Evolutionary conservation across 169 alveolate genomes (phyloP), one percentile per base, ranked within the genome.

Genomic region (Cryptosporidium bovis): DNA sequence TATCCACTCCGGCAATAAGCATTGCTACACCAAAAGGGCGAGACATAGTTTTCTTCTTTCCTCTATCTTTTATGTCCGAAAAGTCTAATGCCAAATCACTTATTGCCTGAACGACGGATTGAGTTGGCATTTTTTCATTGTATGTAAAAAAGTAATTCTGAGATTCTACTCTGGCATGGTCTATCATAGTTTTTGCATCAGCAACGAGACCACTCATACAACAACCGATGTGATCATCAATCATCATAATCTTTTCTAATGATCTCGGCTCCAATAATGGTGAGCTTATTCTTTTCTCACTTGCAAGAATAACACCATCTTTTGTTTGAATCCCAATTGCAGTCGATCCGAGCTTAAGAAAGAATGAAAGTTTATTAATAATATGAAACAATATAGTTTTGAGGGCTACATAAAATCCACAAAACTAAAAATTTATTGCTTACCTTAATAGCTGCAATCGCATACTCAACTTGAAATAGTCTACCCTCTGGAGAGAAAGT

Each of bases 401-500:
- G 24, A 34, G 48, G 48, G 10, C 16, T 13, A 6, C 24, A 2
- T 12, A 40, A 24, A 31, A 0, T 56, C 90, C 20, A 34, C 44
- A 53, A 27, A 83, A 24, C 82, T 6, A 29, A 18, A 33, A 53
- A 8, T 24, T 18, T 51, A 83, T 34, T 16, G 64, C 90, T 55
- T 93, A 94, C 96, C 93, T 97, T 97, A 62, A 97, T 95, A 36
- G 99, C 99, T 83, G 98, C 98, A 51, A 96, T 85, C 31, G 99
- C 99, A 82, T 96, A 96, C 65, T 97, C 99, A 40, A 97, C 99
- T 90, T 97, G 98, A 91, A 96, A 97, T 40, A 98, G 94, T 27
- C 99, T 93, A 10, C 99, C 99, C 82, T 96, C 99, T 6, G 99
- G 99, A 51, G 99, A 97, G 92, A 98, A 98, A 71, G 99, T 98